Conservation (phyloP, 495 filamentous ascomycete genomes). For the Neurospora tetraspora region DNA sequence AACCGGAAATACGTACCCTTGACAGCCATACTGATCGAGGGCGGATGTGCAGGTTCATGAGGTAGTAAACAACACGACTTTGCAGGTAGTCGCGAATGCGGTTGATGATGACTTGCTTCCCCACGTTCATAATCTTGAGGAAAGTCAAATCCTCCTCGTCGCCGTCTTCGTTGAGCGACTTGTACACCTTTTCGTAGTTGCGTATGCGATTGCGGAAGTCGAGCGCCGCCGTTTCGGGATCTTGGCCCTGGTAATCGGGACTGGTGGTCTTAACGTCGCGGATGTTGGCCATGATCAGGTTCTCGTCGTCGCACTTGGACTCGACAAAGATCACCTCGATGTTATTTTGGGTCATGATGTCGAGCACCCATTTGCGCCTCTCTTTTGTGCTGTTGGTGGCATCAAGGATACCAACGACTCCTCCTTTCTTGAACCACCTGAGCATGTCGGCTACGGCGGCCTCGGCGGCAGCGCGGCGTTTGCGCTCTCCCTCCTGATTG, state of each 20-base stretch:
- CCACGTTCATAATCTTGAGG: constrained; percentile 94
- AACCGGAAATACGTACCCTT: constrained; percentile 48
- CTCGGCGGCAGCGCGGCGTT: constrained; percentile 77
- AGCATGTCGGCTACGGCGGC: constrained; percentile 87
- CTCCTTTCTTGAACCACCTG: constrained; percentile 70
- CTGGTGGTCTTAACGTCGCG: constrained; percentile 94
- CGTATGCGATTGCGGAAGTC: constrained; percentile 92
- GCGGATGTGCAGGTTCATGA: constrained; percentile 97
- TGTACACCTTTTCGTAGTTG: constrained; percentile 93
- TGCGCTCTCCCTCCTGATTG: constrained; percentile 82
- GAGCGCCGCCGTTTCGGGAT: constrained; percentile 77
- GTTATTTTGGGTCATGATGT: constrained; percentile 57
- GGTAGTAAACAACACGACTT: constrained; percentile 90
- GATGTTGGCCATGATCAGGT: constrained; percentile 93
- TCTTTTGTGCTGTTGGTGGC: constrained; percentile 89
- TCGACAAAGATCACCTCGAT: constrained; percentile 93
- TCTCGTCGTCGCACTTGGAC: constrained; percentile 89
- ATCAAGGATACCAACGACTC: constrained; percentile 84
- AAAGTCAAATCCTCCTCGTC: constrained; percentile 81
- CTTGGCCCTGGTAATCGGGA: constrained; percentile 88
- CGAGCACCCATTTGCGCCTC: constrained; percentile 83
- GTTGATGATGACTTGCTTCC: constrained; percentile 92
- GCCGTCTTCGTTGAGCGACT: constrained; percentile 68
- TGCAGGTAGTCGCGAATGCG: constrained; percentile 94
- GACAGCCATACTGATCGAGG: constrained; percentile 97